These are phyloP conservation scores for Geranium rotundifolium DNA, from an alignment of 345 rosid species.

Conservation along the genomic window DNA sequence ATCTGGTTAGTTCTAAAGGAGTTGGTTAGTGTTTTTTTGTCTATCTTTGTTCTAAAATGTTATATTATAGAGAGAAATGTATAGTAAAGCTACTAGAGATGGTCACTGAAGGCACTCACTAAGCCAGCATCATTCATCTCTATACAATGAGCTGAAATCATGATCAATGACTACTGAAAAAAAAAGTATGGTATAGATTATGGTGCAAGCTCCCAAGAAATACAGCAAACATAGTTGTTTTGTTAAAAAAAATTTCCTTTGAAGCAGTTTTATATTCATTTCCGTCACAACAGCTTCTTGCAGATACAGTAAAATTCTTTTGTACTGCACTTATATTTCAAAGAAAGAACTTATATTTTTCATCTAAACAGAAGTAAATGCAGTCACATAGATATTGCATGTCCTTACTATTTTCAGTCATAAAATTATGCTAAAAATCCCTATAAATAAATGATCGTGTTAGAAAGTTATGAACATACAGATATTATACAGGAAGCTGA, in stretches of 20 bases:
- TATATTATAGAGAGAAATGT: slow-evolving; percentile 25
- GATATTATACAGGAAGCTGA: background rate
- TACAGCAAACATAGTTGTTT: slow-evolving; percentile 13
- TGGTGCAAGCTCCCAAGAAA: slow-evolving; percentile 12
- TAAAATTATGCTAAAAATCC: background rate
- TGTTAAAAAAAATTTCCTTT: slow-evolving; percentile 10
- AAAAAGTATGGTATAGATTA: slow-evolving; percentile 12
- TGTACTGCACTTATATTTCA: slow-evolving; percentile 14
- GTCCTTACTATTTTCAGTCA: background rate
- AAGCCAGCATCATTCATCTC: slow-evolving; percentile 14
- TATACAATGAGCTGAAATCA: slow-evolving; percentile 24
- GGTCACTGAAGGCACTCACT: slow-evolving; percentile 17
- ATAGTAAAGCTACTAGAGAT: slow-evolving; percentile 21
- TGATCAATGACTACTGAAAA: slow-evolving; percentile 10
- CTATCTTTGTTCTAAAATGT: slow-evolving; percentile 16
- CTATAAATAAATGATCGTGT: slow-evolving; percentile 1
- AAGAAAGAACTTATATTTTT: slow-evolving; percentile 3
- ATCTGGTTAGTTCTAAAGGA: slow-evolving; percentile 13
- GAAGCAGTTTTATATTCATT: background rate
- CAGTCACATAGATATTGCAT: background rate
- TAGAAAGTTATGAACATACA: background rate
- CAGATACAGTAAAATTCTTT: slow-evolving; percentile 19
- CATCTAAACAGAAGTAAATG: slow-evolving; percentile 6
- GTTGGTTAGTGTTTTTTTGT: slow-evolving; percentile 25
- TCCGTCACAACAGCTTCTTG: slow-evolving; percentile 5